phyloP scores from a whole-genome alignment of 2,329 filamentous ascomycete genomes.

The Neoarthrinium moseri region DNA sequence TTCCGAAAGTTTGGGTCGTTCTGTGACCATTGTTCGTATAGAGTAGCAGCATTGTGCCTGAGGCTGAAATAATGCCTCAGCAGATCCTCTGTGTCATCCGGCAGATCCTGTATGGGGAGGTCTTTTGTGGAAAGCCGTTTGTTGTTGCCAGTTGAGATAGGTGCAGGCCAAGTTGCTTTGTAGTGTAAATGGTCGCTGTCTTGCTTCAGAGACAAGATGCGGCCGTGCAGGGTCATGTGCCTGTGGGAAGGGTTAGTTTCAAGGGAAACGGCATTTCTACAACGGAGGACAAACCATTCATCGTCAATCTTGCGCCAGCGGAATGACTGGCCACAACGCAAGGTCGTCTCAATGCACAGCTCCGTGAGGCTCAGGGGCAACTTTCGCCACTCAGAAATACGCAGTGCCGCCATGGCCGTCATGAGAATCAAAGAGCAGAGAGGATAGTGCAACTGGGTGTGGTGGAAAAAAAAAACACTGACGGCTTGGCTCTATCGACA shows the following conservation, averaged over 20 bases:
- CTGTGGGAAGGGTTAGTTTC: conserved; percentile 33
- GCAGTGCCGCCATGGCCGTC: conserved; percentile 36
- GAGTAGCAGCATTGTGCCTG: conserved; percentile 65
- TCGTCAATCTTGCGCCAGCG: conserved; percentile 85
- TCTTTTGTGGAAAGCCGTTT: conserved; percentile 25
- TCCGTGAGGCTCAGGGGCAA: conserved; percentile 80
- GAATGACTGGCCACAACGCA: conserved; percentile 95
- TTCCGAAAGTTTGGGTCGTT: conserved; percentile 82
- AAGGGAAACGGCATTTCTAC: background rate
- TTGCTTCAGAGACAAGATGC: conserved; percentile 82
- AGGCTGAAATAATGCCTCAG: conserved; percentile 87
- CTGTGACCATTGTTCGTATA: conserved; percentile 84
- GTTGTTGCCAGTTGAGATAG: background rate
- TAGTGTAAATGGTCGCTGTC: conserved; percentile 79
- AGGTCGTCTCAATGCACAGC: conserved; percentile 89
- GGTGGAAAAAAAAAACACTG: too few relatives aligned
- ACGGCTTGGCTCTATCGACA: too few relatives aligned
- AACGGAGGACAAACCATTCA: conserved; percentile 74
- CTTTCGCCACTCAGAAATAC: conserved; percentile 79
- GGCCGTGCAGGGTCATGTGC: conserved; percentile 82
- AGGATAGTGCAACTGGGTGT: too few relatives aligned
- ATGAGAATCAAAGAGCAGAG: background rate
- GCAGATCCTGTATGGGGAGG: conserved; percentile 8
- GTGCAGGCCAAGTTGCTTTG: conserved; percentile 57
- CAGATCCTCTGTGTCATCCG: conserved; percentile 71